These are phyloP conservation scores for Zymoseptoria ardabiliae DNA, from an alignment of 2,329 filamentous ascomycete genomes.

Conservation along the genomic window DNA sequence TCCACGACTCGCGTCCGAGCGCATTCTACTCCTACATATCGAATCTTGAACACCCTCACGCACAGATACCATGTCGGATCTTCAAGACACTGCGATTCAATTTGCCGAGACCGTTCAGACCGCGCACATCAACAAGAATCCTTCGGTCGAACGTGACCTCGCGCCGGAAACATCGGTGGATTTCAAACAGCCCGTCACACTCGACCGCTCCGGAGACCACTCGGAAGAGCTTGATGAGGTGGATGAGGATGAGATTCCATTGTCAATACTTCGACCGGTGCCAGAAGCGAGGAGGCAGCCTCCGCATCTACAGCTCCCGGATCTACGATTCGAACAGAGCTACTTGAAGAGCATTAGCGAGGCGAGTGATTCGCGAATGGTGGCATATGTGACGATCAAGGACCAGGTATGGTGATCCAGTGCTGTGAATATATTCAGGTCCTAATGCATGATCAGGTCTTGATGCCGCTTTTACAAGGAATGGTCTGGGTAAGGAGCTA, in stretches of 20 bases:
- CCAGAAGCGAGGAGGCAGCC: constrained; percentile 55
- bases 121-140: constrained; percentile 65
- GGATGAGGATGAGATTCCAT: constrained; percentile 61
- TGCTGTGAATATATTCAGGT: neutral
- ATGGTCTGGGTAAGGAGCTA: constrained; percentile 54
- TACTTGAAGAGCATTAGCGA: constrained; percentile 82
- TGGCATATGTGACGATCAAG: constrained; percentile 75
- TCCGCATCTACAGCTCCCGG: constrained; percentile 48
- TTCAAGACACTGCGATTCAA: constrained; percentile 38
- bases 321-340: constrained; percentile 95
- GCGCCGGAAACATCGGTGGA: constrained; percentile 73
- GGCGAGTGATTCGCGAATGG: constrained; percentile 70
- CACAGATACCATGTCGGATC: constrained; percentile 15
- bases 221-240: constrained; percentile 42
- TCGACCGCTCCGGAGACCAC: constrained; percentile 32
- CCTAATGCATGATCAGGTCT: constrained; percentile 46
- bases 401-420: constrained; percentile 64
- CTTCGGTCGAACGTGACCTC: constrained; percentile 65
- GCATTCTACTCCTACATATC: neutral
- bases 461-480: constrained; percentile 83
- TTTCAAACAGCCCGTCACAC: constrained; percentile 53
- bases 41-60: too few species aligned
- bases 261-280: constrained; percentile 53
- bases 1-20: neutral
- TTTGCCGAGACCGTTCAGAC: constrained; percentile 75